Evolutionary conservation across 768 basidiomycete genomes (phyloP).

Genomic region (Lanmaoa pseudosensibilis): DNA sequence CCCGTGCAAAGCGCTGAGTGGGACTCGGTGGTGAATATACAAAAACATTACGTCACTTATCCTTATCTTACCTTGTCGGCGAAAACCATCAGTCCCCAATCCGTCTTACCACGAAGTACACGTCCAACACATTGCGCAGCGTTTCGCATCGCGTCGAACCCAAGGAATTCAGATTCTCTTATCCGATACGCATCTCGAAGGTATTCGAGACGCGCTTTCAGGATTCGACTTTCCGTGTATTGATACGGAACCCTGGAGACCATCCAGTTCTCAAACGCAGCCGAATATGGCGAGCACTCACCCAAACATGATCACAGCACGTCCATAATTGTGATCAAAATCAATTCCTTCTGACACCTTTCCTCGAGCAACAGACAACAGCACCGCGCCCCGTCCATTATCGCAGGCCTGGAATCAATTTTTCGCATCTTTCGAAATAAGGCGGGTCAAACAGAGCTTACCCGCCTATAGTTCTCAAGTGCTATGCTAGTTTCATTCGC

Average conservation of each 20-base stretch:
- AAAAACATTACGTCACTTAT: background rate
- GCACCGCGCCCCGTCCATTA: constrained; percentile 94
- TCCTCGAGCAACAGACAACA: constrained; percentile 95
- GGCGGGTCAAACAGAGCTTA: constrained; percentile 33
- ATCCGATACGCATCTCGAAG: constrained; percentile 98
- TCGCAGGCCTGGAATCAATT: constrained; percentile 76
- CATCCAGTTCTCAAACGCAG: constrained; percentile 3
- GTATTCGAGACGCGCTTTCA: constrained; percentile 96
- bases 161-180: constrained; percentile 96
- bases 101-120: constrained; percentile 96
- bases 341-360: constrained; percentile 99
- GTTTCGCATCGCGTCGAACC: constrained; percentile 99
- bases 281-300: constrained; percentile 34
- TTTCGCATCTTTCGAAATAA: background rate
- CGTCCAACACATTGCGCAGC: constrained; percentile 99
- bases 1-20: constrained; percentile 83
- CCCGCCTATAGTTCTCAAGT: constrained; percentile 93
- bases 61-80: constrained; percentile 83
- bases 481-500: constrained; percentile 99
- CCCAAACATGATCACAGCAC: constrained; percentile 99
- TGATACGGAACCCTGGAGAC: constrained; percentile 83
- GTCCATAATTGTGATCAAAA: constrained; percentile 99
- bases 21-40: background rate
- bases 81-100: constrained; percentile 99
- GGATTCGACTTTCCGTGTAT: constrained; percentile 96